Evolutionary conservation across 306 rosid genomes (phyloP), one percentile per base, ranked within the genome.

Genomic region (Fragaria ananassa): DNA sequence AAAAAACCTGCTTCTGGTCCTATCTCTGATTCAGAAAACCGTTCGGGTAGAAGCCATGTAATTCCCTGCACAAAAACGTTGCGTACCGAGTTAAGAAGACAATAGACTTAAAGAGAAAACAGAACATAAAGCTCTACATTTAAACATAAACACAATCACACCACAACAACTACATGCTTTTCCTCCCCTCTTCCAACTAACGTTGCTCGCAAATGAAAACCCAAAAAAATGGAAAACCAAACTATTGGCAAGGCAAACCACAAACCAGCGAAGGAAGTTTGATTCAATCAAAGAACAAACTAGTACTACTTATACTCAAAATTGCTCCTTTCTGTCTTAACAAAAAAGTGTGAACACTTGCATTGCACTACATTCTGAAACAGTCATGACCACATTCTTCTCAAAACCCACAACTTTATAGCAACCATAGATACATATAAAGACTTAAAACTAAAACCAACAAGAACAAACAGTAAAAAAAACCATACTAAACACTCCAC

Each of bases 1-100:
- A 92, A 91, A 87, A 95, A 87, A 95, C 99, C 97, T 95, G 99
- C 97, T 95, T 95, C 99, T 81, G 99, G 99, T 78, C 90, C 99
- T 82, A 95, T 95, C 83, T 95, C 99, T 79, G 99, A 92, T 60
- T 87, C 88, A 25, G 99, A 95, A 83, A 95, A 95, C 25, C 97
- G 88, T 81, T 95, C 99, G 0, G 97, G 98, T 80, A 95, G 90
- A 91, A 95, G 91, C 97, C 97, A 95, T 19, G 99, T 92, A 86
- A 92, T 68, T 69, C 99, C 97, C 99, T 92, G 97, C 57, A 76
- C 56, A 83, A 19, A 65, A 82, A 70, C 6, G 81, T 49, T 82
- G 74, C 77, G 82, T 66, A 73, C 57, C 56, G n/a, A 76, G 27
- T 68, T 82, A 77, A 86, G 85, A 75, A 74, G 56, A 72, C 61